phyloP scores from a whole-genome alignment of 176 grass and related monocot genomes.

The Typha latifolia region DNA sequence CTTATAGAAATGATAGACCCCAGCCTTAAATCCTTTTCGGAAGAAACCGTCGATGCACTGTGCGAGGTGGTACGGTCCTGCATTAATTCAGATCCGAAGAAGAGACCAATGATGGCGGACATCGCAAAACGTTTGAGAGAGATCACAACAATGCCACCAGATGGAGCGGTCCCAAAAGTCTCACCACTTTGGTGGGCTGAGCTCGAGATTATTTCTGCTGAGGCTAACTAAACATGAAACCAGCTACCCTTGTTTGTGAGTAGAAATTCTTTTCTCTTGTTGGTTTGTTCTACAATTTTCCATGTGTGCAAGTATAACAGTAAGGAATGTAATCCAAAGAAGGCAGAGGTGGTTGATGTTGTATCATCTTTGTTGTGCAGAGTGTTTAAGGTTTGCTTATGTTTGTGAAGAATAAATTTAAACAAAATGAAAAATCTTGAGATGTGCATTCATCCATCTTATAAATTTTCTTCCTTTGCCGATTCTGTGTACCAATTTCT shows the following conservation, averaged over 20 bases:
- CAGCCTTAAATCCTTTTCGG: slow-evolving; percentile 21
- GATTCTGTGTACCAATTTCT: too few species aligned
- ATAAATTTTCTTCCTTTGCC: too few species aligned
- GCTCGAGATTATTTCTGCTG: slow-evolving; percentile 76
- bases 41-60: slow-evolving; percentile 26
- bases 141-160: slow-evolving; percentile 50
- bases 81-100: slow-evolving; percentile 30
- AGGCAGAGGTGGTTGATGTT: not conserved
- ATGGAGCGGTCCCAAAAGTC: slow-evolving; percentile 56
- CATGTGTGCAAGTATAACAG: not conserved
- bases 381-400: not conserved
- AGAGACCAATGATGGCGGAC: slow-evolving; percentile 51
- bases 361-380: not conserved
- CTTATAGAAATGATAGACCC: slow-evolving; percentile 45
- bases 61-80: slow-evolving; percentile 50
- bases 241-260: slow-evolving; percentile 7
- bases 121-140: slow-evolving; percentile 44
- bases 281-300: slow-evolving; percentile 1
- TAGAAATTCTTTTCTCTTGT: slow-evolving; percentile 13
- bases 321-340: not conserved
- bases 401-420: not conserved
- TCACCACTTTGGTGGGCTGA: slow-evolving; percentile 95
- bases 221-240: slow-evolving; percentile 15
- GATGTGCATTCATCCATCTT: too few species aligned
- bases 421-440: not conserved